Evolutionary conservation across 1,284 basidiomycete genomes (phyloP).

Genomic region (Lignosus rhinocerotis): DNA sequence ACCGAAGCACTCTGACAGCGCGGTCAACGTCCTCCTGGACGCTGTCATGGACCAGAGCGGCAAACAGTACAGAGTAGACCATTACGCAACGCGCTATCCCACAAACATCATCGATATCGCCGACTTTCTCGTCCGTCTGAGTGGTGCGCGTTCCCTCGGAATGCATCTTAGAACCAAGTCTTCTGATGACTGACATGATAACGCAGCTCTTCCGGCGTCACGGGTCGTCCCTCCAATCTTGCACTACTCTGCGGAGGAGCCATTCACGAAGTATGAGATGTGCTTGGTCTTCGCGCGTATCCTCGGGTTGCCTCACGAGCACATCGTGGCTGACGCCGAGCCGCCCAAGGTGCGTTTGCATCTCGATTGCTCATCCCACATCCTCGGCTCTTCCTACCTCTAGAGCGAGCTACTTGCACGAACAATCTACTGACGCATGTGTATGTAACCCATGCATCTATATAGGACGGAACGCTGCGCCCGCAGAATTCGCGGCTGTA

Average conservation of each 20-base stretch:
- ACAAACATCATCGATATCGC: slow-evolving; percentile 80
- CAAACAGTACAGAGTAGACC: slow-evolving; percentile 84
- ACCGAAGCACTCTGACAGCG: slow-evolving; percentile 73
- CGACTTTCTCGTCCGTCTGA: slow-evolving; percentile 67
- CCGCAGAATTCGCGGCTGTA: slow-evolving; percentile 75
- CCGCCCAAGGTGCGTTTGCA: slow-evolving; percentile 46
- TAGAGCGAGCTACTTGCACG: neutral
- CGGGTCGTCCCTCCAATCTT: slow-evolving; percentile 59
- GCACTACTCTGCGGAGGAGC: slow-evolving; percentile 75
- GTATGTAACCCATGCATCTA: neutral
- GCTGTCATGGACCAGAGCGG: slow-evolving; percentile 77
- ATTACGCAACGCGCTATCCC: slow-evolving; percentile 81
- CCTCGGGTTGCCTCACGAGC: slow-evolving; percentile 60
- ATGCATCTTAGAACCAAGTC: neutral
- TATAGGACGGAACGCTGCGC: slow-evolving; percentile 48
- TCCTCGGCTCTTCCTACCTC: neutral
- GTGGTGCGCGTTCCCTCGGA: slow-evolving; percentile 42
- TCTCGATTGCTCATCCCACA: neutral
- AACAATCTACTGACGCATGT: no score
- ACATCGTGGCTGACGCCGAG: slow-evolving; percentile 68
- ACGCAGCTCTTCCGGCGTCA: slow-evolving; percentile 31
- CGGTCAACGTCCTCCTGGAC: slow-evolving; percentile 79
- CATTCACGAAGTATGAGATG: slow-evolving; percentile 85
- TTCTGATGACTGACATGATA: neutral
- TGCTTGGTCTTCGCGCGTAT: slow-evolving; percentile 73